Conservation (phyloP, 129 eudicot species). For the Escallonia herrerae region DNA sequence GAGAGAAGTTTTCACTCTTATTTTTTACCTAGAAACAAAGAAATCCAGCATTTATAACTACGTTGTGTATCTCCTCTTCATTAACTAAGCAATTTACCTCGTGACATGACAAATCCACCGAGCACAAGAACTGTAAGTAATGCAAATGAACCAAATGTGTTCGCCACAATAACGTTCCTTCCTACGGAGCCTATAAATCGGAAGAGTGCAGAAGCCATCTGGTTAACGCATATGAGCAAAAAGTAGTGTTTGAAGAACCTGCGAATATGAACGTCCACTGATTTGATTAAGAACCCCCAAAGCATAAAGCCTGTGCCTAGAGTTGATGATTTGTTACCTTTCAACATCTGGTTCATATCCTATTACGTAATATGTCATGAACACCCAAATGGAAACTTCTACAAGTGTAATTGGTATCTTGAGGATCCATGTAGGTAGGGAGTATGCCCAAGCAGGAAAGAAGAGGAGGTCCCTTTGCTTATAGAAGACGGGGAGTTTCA, state of each 20-base stretch:
- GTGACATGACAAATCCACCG: slow-evolving; percentile 87
- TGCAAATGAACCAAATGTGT: slow-evolving; percentile 76
- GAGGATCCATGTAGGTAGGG: slow-evolving; percentile 75
- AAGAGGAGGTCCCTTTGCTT: slow-evolving; percentile 91
- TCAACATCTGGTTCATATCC: slow-evolving; percentile 70
- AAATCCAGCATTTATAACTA: too few species aligned
- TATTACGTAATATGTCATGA: slow-evolving; percentile 68
- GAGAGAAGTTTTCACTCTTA: neutral
- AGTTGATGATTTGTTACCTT: slow-evolving; percentile 39
- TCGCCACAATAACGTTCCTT: slow-evolving; percentile 75
- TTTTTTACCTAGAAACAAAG: neutral
- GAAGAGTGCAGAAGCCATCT: slow-evolving; percentile 82
- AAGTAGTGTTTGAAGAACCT: slow-evolving; percentile 69
- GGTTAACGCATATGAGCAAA: slow-evolving; percentile 57
- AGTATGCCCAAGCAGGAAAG: slow-evolving; percentile 92
- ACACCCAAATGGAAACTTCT: slow-evolving; percentile 63
- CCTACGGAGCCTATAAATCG: slow-evolving; percentile 79
- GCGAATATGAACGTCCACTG: slow-evolving; percentile 1
- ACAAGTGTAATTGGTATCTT: slow-evolving; percentile 67
- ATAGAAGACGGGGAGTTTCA: slow-evolving; percentile 86
- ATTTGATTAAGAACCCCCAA: neutral
- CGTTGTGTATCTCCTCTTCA: neutral
- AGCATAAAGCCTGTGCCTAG: too few species aligned
- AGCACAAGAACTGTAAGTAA: slow-evolving; percentile 64
- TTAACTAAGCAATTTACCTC: slow-evolving; percentile 33